Base-by-base conservation (phyloP, 2,329 filamentous ascomycete species). In the Pseudogymnoascus verrucosus region DNA sequence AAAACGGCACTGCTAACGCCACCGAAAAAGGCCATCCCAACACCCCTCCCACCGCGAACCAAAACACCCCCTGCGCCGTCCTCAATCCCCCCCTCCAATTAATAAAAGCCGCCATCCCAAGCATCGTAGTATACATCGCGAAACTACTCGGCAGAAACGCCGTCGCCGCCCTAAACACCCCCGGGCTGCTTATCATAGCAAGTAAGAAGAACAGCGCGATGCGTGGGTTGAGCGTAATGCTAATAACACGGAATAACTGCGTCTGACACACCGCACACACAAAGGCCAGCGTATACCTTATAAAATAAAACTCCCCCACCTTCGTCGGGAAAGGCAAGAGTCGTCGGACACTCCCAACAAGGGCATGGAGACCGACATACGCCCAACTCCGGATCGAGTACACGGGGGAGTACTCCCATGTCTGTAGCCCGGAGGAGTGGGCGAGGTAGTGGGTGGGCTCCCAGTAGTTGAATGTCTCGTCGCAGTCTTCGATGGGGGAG, bases 391-490 rank as follows among this genome's bases (percentile, higher is more conserved):
- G 87, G 70, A 99, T 97, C 61, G 92, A 90, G 76, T 90, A 98
- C 64, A 93, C 88, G 4, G 95, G 95, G 0, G 93, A 96, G 77
- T 98, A 99, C 76, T 99, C 95, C 95, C 95, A 99, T 1, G 95
- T 99, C 78, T 99, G 93, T 61, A 97, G 81, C 40, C 93, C 95
- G 72, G 96, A 93, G 70, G 91, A 90, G 79, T 97, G 92, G 65
- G 87, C 89, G 28, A 99, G 83, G 76, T 97, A 99, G 76, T 99
- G 95, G 0, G 93, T 87, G 0, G 95, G 93, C 72, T 99, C 95
- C 92, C 93, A 99, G 80, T 96, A 99, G 75, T 99, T 99, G 83
- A 96, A 99, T 10, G 93, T 93, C 79, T 99, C 95, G 71, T 99
- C 95, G 74, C 95, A 99, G 76, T 99, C 95, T 75, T 97, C 93